These are phyloP conservation scores for Physaria fendleri DNA, from an alignment of 345 rosid genomes.

Conservation along the genomic window DNA sequence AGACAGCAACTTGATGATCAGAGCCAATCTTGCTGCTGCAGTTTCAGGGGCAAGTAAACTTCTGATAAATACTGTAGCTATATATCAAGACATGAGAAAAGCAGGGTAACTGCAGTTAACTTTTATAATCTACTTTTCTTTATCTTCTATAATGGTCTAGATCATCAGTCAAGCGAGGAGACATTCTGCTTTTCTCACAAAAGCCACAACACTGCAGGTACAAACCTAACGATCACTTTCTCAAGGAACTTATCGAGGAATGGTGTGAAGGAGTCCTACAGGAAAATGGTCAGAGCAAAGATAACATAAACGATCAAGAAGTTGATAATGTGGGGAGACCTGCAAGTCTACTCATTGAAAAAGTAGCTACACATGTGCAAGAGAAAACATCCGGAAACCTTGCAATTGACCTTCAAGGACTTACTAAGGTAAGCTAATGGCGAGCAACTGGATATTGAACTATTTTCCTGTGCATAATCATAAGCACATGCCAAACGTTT, in stretches of 20 bases:
- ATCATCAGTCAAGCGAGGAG: not conserved
- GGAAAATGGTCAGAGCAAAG: conserved; percentile 35
- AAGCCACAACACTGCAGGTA: conserved; percentile 46
- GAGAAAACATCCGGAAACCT: conserved; percentile 45
- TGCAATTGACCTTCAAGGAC: conserved; percentile 71
- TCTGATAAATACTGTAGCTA: conserved; percentile 87
- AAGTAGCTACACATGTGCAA: conserved; percentile 67
- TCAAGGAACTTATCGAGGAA: conserved; percentile 80
- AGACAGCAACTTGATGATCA: conserved; percentile 28
- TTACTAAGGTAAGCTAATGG: conserved; percentile 51
- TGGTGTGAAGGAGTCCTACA: conserved; percentile 96
- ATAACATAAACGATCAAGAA: conserved; percentile 29
- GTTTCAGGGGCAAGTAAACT: conserved; percentile 91
- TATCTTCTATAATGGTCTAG: conserved; percentile 3
- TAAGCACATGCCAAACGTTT: conserved; percentile 6
- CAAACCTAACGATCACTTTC: conserved; percentile 70
- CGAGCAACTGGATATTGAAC: not conserved
- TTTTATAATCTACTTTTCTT: not conserved
- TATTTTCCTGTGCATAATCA: conserved; percentile 4
- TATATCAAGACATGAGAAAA: conserved; percentile 87
- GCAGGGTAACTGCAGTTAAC: conserved; percentile 58
- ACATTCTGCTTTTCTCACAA: conserved; percentile 9
- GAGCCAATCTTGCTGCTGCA: conserved; percentile 98
- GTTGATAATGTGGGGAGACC: conserved; percentile 40
- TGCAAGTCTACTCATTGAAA: conserved; percentile 63